These are phyloP conservation scores for Elongisporangium undulatum DNA, from an alignment of 352 stramenopile genomes.

Conservation along the genomic window DNA sequence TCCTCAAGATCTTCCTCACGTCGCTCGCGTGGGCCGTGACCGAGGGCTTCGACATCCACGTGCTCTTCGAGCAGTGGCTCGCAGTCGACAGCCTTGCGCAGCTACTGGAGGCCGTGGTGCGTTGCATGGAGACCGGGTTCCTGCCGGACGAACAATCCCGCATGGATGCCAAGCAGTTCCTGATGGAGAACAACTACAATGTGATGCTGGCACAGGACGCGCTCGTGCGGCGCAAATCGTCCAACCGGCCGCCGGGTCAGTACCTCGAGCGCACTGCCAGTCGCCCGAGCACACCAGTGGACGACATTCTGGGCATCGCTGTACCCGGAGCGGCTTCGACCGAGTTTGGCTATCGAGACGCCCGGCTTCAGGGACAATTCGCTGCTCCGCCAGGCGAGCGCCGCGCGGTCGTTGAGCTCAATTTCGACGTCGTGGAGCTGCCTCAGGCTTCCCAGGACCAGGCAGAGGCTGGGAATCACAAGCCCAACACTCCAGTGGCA, in stretches of 20 bases:
- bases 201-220: background rate
- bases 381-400: background rate
- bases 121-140: conserved; percentile 68
- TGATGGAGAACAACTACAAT: conserved; percentile 35
- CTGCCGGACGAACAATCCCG: conserved; percentile 31
- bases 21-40: conserved; percentile 57
- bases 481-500: background rate
- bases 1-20: conserved; percentile 62
- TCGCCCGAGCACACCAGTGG: background rate
- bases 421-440: background rate
- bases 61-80: conserved; percentile 63
- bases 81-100: conserved; percentile 40
- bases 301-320: background rate
- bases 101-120: conserved; percentile 57
- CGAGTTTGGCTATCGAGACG: conserved; percentile 5
- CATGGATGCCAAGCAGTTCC: conserved; percentile 57
- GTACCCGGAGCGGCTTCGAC: background rate
- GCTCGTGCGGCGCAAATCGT: background rate
- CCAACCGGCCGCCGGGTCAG: background rate
- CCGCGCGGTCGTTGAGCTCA: background rate
- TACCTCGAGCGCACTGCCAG: background rate
- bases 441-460: background rate
- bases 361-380: background rate
- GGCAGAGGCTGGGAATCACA: background rate
- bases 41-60: conserved; percentile 75